Evolutionary conservation across 495 filamentous ascomycete genomes (phyloP), one percentile per base, ranked within the genome.

Genomic region (Neurospora tetraspora): DNA sequence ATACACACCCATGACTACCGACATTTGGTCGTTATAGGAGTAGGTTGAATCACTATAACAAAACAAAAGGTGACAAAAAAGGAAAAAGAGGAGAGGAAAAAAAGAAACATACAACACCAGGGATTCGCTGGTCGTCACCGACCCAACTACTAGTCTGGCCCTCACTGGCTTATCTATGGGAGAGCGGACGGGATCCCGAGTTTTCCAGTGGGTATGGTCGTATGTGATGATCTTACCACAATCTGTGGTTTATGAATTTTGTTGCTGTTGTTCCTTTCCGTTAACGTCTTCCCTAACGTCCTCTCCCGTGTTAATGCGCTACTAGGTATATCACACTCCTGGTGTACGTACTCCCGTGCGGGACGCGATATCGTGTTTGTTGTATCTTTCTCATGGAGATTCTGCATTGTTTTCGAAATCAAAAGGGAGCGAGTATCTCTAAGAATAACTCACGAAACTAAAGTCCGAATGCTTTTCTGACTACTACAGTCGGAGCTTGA

Each of bases 121-220:
- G 81, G 77, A 82, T 82, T 82, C 81, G 68, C 76, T 77, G 73
- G 74, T 80, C 72, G 79, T 80, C 74, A 80, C 77, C 81, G 77
- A 83, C 82, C 81, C 80, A 81, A 82, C 79, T 85, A 83, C 83
- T 84, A 76, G 74, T 81, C 78, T 72, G 73, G 79, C 79, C 69
- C 76, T 78, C 73, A 73, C 73, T 74, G 61, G 73, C 27, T 82
- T 83, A 77, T 80, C 81, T 80, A 84, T 77, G 83, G 83, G 80
- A 82, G 83, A 86, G 81, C 83, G 82, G 81, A 85, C 84, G 83
- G 84, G 84, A 84, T 83, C 80, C 82, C 81, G 82, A 47, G 45
- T 20, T 53, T 53, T 53, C 20, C 20, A 53, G 20, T 23, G 45
- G 45, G 10, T 23, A 53, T 53, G 45, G 45, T 12, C 45, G 45